Base-by-base conservation (phyloP, 2,329 filamentous ascomycete species). In the Aspergillus transmontanensis region DNA sequence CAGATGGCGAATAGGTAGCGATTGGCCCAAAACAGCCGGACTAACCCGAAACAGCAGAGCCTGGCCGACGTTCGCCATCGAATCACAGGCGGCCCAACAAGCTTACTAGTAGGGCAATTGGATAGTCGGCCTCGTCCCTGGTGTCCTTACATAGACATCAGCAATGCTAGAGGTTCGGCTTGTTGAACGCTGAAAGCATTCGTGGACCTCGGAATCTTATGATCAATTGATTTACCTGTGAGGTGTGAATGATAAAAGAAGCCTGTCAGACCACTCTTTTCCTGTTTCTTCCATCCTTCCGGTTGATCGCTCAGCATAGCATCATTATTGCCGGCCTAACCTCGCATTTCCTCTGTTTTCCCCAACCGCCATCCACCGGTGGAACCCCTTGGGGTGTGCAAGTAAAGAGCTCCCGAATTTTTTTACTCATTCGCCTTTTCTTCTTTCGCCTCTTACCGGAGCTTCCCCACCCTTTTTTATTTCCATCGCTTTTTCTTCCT, bases 191-290 rank as follows among this genome's bases (percentile, higher is more conserved):
- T 54, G 51, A 55, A 9, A 9, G 30, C 50, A 51, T 34, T 34
- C 21, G 14, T 55, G 39, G 58, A 67, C 71, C 72, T 73, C 69
- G 72, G 73, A 67, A 73, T 69, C 73, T 72, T 68, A 69, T 74
- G 71, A 74, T 72, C 50, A 21, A 34, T 30, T 45, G 23, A 26
- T 3, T 23, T 34, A 51, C 26, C 16, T 16, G 45, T 19, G 45
- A 48, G 19, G 23, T 57, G 34, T 59, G 58, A 58, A 57, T 64
- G 30, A 60, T 58, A 43, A 28, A 39, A 34, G 45, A 28, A 16
- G 7, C 21, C 21, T 23, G 41, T 64, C 63, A 66, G 62, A 39
- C 64, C 64, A 68, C 59, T 59, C 63, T 34, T 62, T 50, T 59
- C 58, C 39, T 48, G 51, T 48, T 58, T 45, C 55, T 61, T 56